These are phyloP conservation scores for Sarocladium brachiariae DNA, from an alignment of 2,329 filamentous ascomycete genomes.

Conservation along the genomic window DNA sequence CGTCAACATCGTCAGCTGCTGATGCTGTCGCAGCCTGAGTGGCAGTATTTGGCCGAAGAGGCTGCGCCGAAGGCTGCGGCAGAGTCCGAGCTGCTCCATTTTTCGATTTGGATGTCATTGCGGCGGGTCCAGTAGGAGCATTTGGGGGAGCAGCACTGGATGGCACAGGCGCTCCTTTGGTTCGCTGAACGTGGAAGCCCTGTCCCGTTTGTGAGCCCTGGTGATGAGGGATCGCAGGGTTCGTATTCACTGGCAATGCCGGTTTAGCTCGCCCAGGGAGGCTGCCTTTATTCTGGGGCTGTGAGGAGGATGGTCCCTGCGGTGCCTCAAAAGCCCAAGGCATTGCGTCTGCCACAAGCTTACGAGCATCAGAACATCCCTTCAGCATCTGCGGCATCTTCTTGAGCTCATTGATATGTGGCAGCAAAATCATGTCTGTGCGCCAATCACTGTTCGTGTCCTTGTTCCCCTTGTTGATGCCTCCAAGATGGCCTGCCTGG, in stretches of 20 bases:
- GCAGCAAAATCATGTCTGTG: constrained; percentile 38
- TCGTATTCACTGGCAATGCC: not conserved
- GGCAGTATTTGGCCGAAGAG: not conserved
- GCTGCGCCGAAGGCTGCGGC: not conserved
- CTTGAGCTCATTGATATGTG: constrained; percentile 25
- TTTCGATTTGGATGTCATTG: not conserved
- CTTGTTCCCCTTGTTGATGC: constrained; percentile 15
- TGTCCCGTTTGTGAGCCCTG: too few relatives aligned
- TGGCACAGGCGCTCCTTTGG: not conserved
- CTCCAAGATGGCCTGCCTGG: constrained; percentile 33
- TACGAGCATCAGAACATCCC: constrained; percentile 26
- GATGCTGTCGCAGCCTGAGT: not conserved
- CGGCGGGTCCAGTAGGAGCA: constrained; percentile 1
- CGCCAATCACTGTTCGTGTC: constrained; percentile 33
- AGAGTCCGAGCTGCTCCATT: not conserved
- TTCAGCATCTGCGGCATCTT: constrained; percentile 21
- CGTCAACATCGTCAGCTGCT: not conserved
- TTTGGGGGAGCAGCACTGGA: not conserved
- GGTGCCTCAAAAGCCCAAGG: constrained; percentile 24
- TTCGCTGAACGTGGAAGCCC: not conserved
- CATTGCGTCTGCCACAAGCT: constrained; percentile 32
- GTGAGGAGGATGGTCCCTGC: constrained; percentile 6
- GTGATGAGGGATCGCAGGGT: not conserved
- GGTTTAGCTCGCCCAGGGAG: not conserved
- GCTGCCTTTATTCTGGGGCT: not conserved